Base-by-base conservation (phyloP, 495 filamentous ascomycete genomes). In the Cryomyces minteri region DNA sequence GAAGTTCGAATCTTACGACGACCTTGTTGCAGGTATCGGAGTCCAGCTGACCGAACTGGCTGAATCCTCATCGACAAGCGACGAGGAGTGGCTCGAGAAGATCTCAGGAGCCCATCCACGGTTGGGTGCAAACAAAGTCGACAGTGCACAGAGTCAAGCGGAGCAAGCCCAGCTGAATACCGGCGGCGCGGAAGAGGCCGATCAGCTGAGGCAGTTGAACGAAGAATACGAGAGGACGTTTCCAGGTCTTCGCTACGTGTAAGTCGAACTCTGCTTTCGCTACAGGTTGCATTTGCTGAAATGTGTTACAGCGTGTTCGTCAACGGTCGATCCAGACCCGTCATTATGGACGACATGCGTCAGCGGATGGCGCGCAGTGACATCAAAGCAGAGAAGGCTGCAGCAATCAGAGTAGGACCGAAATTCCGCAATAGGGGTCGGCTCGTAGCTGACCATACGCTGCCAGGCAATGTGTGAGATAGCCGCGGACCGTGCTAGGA, bases 41-140 rank as follows among this genome's bases (percentile, higher is more conserved):
- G 58, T 61, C 12, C 72, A 73, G 50, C 62, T 79, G 43, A 70
- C 58, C 48, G 73, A 69, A 54, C 66, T 69, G 39, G 67, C 54
- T 44, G 74, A 58, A 50, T 79, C 62, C 43, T 59, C 51, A 34
- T 66, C 58, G 50, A 66, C 62, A 51, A 69, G 58, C 51, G 74
- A 84, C 48, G 69, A 63, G 11, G 57, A 67, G 36, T 68, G 70
- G 54, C 66, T 86, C 11, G 65, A 82, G 34, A 69, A 67, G 25
- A 90, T 95, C 48, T 67, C 95, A 12, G 79, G 73, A n/a, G 78
- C 82, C 39, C 90, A 98, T 62, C 90, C 90, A 5, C 73, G 90
- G 4, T 67, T 98, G 47, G 90, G 90, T 31, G 81, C 73, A 54
- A 78, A 76, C 62, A 82, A 80, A 52, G 73, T 78, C 10, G 78